Evolutionary conservation across 257 asterid genomes (phyloP).

Genomic region (Solanum lycopersicoides): DNA sequence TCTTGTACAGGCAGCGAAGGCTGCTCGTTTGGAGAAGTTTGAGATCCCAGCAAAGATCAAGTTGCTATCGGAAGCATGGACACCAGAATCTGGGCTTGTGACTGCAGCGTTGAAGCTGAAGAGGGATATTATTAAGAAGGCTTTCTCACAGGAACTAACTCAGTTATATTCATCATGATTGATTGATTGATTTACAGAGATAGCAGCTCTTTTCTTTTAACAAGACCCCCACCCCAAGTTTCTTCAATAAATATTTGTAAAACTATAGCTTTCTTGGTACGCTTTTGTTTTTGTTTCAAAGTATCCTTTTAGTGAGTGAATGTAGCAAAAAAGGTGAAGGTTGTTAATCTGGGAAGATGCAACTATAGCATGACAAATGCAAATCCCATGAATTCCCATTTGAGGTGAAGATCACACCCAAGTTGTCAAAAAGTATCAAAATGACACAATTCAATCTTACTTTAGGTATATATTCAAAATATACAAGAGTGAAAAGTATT

Average conservation of each 20-base stretch:
- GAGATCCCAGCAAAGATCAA: slow-evolving; percentile 41
- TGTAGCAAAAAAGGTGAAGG: neutral
- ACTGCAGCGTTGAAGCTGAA: slow-evolving; percentile 44
- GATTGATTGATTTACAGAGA: slow-evolving; percentile 2
- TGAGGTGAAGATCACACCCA: too few species aligned
- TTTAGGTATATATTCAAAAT: too few species aligned
- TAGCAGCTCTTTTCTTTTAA: neutral
- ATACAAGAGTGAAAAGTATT: too few species aligned
- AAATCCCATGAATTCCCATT: too few species aligned
- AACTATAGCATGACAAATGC: neutral
- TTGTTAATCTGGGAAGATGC: neutral
- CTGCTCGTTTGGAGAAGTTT: slow-evolving; percentile 31
- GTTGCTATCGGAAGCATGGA: slow-evolving; percentile 39
- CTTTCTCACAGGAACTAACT: slow-evolving; percentile 59
- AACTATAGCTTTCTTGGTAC: neutral
- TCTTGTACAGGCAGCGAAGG: slow-evolving; percentile 29
- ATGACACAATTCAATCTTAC: too few species aligned
- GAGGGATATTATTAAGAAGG: slow-evolving; percentile 56
- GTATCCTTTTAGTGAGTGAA: neutral
- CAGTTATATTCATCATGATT: slow-evolving; percentile 48
- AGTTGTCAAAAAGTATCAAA: too few species aligned
- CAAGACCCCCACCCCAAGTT: neutral
- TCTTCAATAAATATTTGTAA: neutral
- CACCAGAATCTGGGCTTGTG: slow-evolving; percentile 46
- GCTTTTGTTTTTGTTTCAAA: neutral